A percentile compares a stretch with the other conserved stretches of the same genome.
These are phyloP conservation scores for Beauveria rudraprayagi DNA, from an alignment of 2,329 filamentous ascomycete species.

Conservation along the genomic window DNA sequence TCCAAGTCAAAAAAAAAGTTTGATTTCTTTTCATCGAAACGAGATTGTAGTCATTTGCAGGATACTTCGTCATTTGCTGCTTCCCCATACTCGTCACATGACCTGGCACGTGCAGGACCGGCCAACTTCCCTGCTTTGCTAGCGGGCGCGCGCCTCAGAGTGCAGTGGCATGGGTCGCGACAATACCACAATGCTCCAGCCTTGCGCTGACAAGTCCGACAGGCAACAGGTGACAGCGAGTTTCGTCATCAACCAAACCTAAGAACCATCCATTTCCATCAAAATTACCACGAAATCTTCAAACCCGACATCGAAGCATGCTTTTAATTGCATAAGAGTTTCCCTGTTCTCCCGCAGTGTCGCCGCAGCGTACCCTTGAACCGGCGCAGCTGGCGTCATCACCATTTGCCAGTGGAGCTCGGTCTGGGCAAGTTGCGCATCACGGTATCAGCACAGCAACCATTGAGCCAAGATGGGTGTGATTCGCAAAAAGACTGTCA, in stretches of 20 bases:
- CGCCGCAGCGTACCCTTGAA: neutral
- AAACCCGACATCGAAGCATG: neutral
- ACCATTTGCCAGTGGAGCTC: neutral
- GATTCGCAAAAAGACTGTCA: conserved; percentile 90
- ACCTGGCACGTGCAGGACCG: neutral
- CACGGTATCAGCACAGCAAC: neutral
- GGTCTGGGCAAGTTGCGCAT: neutral
- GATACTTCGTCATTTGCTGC: too few species aligned
- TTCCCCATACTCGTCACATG: conserved; percentile 1
- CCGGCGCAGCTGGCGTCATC: conserved; percentile 9
- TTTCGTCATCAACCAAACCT: conserved; percentile 1
- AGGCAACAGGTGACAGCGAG: neutral
- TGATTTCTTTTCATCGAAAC: too few species aligned
- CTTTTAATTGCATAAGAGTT: neutral
- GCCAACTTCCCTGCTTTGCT: neutral
- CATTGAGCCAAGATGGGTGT: conserved; percentile 61
- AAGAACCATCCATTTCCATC: neutral
- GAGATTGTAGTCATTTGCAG: too few species aligned
- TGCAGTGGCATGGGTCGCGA: conserved; percentile 1
- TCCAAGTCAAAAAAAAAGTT: too few species aligned
- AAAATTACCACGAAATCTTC: neutral
- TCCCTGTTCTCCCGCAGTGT: neutral
- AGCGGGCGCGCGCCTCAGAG: neutral
- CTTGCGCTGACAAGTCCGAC: conserved; percentile 3
- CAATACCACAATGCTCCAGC: neutral